Evolutionary conservation across 2,329 filamentous ascomycete genomes (phyloP).

Genomic region (Dothistroma pini): DNA sequence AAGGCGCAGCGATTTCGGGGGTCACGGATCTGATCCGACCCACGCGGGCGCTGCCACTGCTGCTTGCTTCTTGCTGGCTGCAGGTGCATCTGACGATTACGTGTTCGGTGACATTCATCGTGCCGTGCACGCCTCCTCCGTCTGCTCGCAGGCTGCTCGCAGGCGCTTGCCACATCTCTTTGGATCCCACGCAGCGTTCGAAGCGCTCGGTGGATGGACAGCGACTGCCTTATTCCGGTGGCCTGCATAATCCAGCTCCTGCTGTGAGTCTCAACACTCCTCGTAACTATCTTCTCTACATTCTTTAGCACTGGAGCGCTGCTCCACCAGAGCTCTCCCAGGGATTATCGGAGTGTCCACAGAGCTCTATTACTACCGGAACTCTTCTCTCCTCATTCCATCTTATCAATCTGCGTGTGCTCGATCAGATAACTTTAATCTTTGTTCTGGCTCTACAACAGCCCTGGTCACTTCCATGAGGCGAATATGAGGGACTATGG

Average conservation of each 20-base stretch:
- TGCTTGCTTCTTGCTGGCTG: too few relatives aligned
- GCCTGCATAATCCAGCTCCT: not conserved
- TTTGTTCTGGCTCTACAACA: constrained; percentile 6
- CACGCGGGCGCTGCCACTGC: too few relatives aligned
- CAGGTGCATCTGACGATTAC: too few relatives aligned
- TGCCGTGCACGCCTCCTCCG: too few relatives aligned
- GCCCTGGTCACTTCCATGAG: constrained; percentile 10
- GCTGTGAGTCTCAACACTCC: not conserved
- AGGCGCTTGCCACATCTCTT: not conserved
- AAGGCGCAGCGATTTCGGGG: too few relatives aligned
- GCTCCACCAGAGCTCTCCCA: not conserved
- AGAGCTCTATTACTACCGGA: not conserved
- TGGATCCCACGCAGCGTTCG: not conserved
- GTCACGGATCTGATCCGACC: too few relatives aligned
- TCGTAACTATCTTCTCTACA: not conserved
- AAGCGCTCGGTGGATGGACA: not conserved
- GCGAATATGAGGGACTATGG: constrained; percentile 21
- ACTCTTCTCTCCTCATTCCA: not conserved
- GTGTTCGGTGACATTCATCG: too few relatives aligned
- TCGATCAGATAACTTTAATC: constrained; percentile 15
- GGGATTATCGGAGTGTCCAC: not conserved
- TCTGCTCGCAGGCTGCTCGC: too few relatives aligned
- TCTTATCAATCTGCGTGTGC: constrained; percentile 1
- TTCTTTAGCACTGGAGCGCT: not conserved
- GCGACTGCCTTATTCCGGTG: not conserved